Base-by-base conservation (phyloP, 768 basidiomycete genomes). In the Chlorophyllum brunneum region DNA sequence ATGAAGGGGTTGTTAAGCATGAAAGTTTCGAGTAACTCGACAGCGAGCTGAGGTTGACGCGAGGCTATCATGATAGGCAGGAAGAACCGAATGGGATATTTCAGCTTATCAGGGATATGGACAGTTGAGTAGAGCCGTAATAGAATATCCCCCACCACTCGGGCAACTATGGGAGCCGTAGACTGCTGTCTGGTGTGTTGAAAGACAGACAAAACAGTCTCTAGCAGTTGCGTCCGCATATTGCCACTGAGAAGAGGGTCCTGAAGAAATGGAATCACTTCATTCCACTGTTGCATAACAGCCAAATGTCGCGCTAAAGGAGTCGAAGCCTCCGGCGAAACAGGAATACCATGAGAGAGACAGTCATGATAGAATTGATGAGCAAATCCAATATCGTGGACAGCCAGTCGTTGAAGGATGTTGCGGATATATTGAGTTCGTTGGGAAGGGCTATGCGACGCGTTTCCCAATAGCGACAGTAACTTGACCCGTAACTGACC, bases 1-100 rank as follows among this genome's bases (percentile, higher is more conserved):
- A 75, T 78, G 4, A 46, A 13, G 0, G 74, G 70, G 2, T 60
- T 62, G 10, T 54, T 62, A 8, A 48, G 45, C 38, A 70, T 58
- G 27, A 85, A 64, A 40, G 61, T 63, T 53, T 73, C 64, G 36
- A 82, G 63, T 22, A 81, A 57, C 36, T 65, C 55, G 1, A 78
- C 57, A 7, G 75, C 69, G 18, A 64, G 59, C 0, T 59, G 56
- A 7, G 74, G 64, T 38, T 74, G 68, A 9, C 64, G 68, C 3
- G 72, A 68, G 22, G 65, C 50, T 15, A 75, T 62, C 65, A 78
- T 59, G 49, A 74, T 61, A 24, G 60, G 60, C 51, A 82, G 63
- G 23, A 79, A 69, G 45, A 72, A 76, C 9, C 78, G 73, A 29
- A 83, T 60, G n/a, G 73, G 75, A 57, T 75, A 73, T 48, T 76